A percentile compares a stretch with the other conserved stretches of the same genome.
phyloP scores from a whole-genome alignment of 1,139 yeast genomes.

The Arxiozyma heterogenica region DNA sequence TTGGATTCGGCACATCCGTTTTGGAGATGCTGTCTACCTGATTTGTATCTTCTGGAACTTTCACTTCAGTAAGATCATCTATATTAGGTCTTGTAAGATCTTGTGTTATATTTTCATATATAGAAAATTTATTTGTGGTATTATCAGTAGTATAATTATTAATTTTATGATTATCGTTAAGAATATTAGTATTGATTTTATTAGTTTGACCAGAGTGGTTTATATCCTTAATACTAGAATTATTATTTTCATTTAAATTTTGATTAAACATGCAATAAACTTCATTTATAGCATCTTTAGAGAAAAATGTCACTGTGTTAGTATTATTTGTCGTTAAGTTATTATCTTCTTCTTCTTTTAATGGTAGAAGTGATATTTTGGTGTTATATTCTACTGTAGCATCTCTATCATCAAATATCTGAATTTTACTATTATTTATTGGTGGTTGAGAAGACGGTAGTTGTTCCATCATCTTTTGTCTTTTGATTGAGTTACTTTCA shows the following conservation, averaged over 20 bases:
- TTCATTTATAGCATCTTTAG: constrained; percentile 70
- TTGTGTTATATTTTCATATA: constrained; percentile 34
- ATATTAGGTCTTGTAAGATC: constrained; percentile 30
- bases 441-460: constrained; percentile 4
- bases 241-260: constrained; percentile 19
- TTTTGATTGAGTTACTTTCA: constrained; percentile 1
- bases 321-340: constrained; percentile 11
- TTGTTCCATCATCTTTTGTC: constrained; percentile 6
- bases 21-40: not conserved
- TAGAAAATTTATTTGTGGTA: constrained; percentile 23
- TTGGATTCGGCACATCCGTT: not conserved
- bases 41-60: constrained; percentile 5
- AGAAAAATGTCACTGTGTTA: constrained; percentile 64
- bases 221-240: constrained; percentile 23
- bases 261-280: constrained; percentile 69
- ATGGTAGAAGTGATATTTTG: constrained; percentile 24
- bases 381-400: constrained; percentile 8
- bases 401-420: constrained; percentile 2
- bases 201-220: constrained; percentile 7
- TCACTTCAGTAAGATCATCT: constrained; percentile 33
- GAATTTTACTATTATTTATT: not conserved
- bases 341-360: constrained; percentile 17
- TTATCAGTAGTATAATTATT: constrained; percentile 22
- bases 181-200: constrained; percentile 7
- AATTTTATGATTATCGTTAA: constrained; percentile 8